phyloP scores from a whole-genome alignment of 2,329 filamentous ascomycete species.

The Neophaeococcomyces aloes region DNA sequence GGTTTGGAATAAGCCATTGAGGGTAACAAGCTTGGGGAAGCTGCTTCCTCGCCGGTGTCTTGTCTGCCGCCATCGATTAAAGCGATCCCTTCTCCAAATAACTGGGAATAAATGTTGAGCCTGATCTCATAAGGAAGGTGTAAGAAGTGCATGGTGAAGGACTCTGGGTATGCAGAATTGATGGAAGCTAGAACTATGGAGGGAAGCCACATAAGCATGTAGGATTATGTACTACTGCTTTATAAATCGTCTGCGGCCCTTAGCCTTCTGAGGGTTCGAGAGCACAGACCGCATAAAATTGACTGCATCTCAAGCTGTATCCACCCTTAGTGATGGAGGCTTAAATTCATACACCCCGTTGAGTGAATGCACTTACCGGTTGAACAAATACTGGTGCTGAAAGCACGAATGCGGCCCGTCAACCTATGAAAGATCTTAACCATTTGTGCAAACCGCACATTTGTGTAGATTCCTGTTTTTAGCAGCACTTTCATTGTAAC shows the following conservation, averaged over 20 bases:
- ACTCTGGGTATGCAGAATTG: neutral
- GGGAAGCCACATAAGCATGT: neutral
- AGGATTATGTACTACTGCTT: too few species aligned
- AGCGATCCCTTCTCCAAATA: slow-evolving; percentile 26
- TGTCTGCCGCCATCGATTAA: slow-evolving; percentile 10
- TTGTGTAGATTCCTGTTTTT: too few species aligned
- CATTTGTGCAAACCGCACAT: too few species aligned
- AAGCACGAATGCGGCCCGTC: neutral
- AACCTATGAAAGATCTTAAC: too few species aligned
- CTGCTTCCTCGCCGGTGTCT: slow-evolving; percentile 7
- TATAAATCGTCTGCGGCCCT: too few species aligned
- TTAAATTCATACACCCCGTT: neutral
- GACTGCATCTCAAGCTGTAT: too few species aligned
- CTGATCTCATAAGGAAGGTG: slow-evolving; percentile 43
- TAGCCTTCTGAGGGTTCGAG: too few species aligned
- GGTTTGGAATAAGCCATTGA: slow-evolving; percentile 4
- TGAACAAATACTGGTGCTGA: neutral
- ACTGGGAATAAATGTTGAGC: slow-evolving; percentile 37
- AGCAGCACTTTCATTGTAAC: too few species aligned
- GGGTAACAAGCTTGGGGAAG: slow-evolving; percentile 13
- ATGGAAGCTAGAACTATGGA: neutral
- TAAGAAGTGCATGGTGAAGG: slow-evolving; percentile 30
- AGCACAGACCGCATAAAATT: too few species aligned
- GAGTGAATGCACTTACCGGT: neutral
- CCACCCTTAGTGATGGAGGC: neutral